These are phyloP conservation scores for Rhodotorula kratochvilovae DNA, from an alignment of 768 basidiomycete genomes.

Conservation along the genomic window DNA sequence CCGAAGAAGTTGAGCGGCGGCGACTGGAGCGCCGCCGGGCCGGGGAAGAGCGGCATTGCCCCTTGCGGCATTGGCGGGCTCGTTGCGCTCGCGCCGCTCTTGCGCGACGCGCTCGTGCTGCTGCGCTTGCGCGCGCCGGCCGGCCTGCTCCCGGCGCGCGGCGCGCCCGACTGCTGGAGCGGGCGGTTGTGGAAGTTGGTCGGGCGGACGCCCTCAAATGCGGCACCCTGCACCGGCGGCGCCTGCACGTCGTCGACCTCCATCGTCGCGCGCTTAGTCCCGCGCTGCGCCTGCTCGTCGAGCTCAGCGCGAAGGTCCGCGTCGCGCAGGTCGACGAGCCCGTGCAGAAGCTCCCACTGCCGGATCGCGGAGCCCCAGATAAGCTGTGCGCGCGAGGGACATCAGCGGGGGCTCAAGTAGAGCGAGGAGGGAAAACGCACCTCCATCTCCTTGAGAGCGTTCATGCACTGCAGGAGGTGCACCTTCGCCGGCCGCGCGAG, in stretches of 20 bases:
- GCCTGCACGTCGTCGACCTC: conserved; percentile 11
- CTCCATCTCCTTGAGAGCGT: conserved; percentile 42
- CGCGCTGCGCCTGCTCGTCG: conserved; percentile 6
- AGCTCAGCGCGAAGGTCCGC: conserved; percentile 32
- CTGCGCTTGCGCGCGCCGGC: conserved; percentile 3
- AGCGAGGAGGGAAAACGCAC: neutral
- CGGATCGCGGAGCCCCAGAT: conserved; percentile 32
- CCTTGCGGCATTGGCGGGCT: neutral
- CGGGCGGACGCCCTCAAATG: conserved; percentile 6
- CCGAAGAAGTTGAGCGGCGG: neutral
- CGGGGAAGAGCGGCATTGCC: neutral
- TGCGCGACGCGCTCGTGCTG: neutral
- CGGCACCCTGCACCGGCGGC: neutral
- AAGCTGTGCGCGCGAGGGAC: neutral
- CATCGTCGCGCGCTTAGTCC: conserved; percentile 32
- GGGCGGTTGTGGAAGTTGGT: conserved; percentile 31
- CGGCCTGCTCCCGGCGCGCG: conserved; percentile 1
- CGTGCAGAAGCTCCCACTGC: conserved; percentile 33
- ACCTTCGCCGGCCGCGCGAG: conserved; percentile 38
- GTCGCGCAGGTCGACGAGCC: conserved; percentile 38
- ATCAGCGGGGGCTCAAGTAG: neutral
- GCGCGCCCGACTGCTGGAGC: neutral
- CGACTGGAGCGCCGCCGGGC: neutral
- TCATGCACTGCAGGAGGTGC: conserved; percentile 40
- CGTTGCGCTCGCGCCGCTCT: neutral